Evolutionary conservation across 495 filamentous ascomycete species (phyloP), one percentile per base, ranked within the genome.

Genomic region (Hypoxylon lienhwacheense): DNA sequence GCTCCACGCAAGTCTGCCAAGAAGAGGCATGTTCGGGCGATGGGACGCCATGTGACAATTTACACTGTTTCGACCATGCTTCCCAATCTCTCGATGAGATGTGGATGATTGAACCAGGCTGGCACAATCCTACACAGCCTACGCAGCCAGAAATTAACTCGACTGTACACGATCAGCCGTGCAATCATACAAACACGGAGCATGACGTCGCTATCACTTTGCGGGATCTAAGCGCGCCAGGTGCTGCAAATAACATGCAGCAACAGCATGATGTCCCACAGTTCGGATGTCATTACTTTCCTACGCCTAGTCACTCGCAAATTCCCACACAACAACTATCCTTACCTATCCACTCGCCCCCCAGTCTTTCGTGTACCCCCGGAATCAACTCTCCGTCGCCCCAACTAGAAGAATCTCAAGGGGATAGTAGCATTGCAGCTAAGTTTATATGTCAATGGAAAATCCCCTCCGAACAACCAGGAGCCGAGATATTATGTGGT

Each of bases 371-470:
- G 11, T 26, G 14, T 12, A 44, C 57, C 33, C 40, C 44, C 28
- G 46, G 51, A 2, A 0, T 58, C 7, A 28, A 31, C 24, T 36
- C 33, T 15, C 14, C 28, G 17, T 12, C 49, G 25, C 22, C 50
- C 32, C 26, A 24, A 12, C 16, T 36, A 17, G 49, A 58, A 53
- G 47, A 22, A 29, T 12, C 21, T 17, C 17, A 36, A 3, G 36
- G 57, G 32, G 25, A 19, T 14, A 14, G 48, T 44, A 24, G 25
- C 20, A 54, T 40, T 7, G 41, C 35, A 16, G 17, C n/a, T 3
- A 37, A 43, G 17, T 37, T 61, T 51, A 20, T 53, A 11, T 76
- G 73, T 40, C 66, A 55, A 47, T 76, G 73, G 71, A 63, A 53
- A 33, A 25, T 25, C 5, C 49, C 53, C 20, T 12, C 25, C 7